A percentile compares a stretch with the other conserved stretches of the same genome.
Evolutionary conservation across 148 eudicot species (phyloP).

Genomic region (Oxyria digyna): DNA sequence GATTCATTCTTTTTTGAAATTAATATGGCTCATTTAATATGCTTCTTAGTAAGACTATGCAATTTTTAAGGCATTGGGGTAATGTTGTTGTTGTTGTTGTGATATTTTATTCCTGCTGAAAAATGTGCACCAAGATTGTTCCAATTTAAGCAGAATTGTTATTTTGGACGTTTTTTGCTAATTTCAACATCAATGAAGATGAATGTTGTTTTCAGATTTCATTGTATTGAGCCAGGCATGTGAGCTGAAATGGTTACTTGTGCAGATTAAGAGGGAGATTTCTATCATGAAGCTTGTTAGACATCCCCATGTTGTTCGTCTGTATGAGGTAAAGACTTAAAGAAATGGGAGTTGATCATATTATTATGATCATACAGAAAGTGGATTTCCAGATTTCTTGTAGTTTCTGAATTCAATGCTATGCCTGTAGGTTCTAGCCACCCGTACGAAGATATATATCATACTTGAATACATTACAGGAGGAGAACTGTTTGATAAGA

Average conservation of each 20-base stretch:
- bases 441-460: constrained; percentile 90
- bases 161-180: not conserved
- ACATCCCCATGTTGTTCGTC: constrained; percentile 89
- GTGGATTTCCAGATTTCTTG: not conserved
- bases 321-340: constrained; percentile 56
- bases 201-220: not conserved
- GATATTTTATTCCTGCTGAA: not conserved
- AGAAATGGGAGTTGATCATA: not conserved
- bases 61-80: too few species aligned
- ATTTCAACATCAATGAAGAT: not conserved
- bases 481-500: constrained; percentile 97
- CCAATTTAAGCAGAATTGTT: not conserved
- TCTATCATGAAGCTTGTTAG: constrained; percentile 92
- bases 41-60: too few species aligned
- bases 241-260: not conserved
- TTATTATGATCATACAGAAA: not conserved
- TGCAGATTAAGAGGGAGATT: constrained; percentile 95
- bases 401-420: not conserved
- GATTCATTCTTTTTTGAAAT: too few species aligned
- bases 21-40: too few species aligned
- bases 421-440: constrained; percentile 65
- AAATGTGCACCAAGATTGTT: not conserved
- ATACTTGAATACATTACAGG: constrained; percentile 94
- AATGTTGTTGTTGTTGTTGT: not conserved
- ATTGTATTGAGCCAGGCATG: not conserved